These are phyloP conservation scores for Penicillium malachiteum DNA, from an alignment of 495 filamentous ascomycete species.

Conservation along the genomic window DNA sequence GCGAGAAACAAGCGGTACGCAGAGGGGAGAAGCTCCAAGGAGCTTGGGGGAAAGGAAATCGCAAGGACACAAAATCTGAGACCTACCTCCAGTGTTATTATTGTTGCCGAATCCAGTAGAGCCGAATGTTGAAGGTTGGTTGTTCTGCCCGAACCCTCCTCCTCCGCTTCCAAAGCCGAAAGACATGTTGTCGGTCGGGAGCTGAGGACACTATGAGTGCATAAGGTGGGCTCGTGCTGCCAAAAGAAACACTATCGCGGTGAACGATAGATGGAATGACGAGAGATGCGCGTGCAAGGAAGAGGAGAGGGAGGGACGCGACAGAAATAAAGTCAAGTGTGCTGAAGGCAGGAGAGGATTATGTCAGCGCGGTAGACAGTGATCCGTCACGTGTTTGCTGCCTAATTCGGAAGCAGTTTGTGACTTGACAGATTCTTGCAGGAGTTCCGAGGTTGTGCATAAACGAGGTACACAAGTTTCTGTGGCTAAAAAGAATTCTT, in stretches of 20 bases:
- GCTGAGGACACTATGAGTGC: slow-evolving; percentile 29
- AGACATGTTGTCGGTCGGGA: slow-evolving; percentile 43
- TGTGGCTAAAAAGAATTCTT: too few relatives aligned
- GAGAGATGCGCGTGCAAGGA: slow-evolving; percentile 20
- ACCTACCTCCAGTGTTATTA: slow-evolving; percentile 47
- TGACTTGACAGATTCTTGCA: neutral
- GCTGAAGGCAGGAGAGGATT: slow-evolving; percentile 21
- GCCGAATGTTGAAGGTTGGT: slow-evolving; percentile 54
- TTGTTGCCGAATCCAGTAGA: slow-evolving; percentile 38
- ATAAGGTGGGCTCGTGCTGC: slow-evolving; percentile 31
- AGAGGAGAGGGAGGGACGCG: slow-evolving; percentile 26
- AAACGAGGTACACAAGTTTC: neutral
- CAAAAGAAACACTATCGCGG: slow-evolving; percentile 7
- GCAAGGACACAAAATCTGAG: slow-evolving; percentile 11
- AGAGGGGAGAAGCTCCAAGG: slow-evolving; percentile 9
- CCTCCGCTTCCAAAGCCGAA: slow-evolving; percentile 48
- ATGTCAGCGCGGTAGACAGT: slow-evolving; percentile 27
- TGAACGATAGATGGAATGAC: slow-evolving; percentile 11
- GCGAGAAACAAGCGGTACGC: slow-evolving; percentile 12
- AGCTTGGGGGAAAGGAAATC: slow-evolving; percentile 17
- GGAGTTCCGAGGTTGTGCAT: neutral
- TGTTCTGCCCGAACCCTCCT: slow-evolving; percentile 63
- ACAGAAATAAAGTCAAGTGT: slow-evolving; percentile 30
- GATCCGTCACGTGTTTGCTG: slow-evolving; percentile 29
- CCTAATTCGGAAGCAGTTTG: slow-evolving; percentile 12